A percentile compares a stretch with the other conserved stretches of the same genome.
Conservation (phyloP, 257 asterid genomes). For the Thymus mandschuricus region DNA sequence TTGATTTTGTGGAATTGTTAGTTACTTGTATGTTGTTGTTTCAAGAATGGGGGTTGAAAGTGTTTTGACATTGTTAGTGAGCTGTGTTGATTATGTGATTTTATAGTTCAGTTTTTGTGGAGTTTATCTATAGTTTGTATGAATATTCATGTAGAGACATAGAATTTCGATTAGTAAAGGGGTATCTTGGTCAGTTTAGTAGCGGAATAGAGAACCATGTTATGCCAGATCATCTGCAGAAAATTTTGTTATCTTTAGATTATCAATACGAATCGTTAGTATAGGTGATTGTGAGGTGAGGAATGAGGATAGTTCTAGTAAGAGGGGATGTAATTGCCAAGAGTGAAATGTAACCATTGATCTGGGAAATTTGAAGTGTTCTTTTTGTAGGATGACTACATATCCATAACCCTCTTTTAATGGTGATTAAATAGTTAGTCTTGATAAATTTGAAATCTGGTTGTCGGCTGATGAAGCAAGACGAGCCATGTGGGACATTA, state of each 20-base stretch:
- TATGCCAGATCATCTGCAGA: constrained; percentile 11
- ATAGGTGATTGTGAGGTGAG: constrained; percentile 2
- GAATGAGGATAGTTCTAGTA: constrained; percentile 25
- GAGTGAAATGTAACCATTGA: background rate
- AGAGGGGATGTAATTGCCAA: background rate
- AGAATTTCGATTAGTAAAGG: background rate
- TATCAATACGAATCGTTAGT: background rate
- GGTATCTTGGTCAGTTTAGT: background rate
- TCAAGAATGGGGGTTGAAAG: background rate
- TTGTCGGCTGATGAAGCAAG: constrained; percentile 19
- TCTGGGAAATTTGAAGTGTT: background rate
- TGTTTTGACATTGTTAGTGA: background rate
- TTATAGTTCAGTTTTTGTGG: background rate
- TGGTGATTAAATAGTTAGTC: constrained; percentile 14
- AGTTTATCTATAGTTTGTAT: background rate
- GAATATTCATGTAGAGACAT: constrained; percentile 3
- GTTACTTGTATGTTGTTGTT: constrained; percentile 11
- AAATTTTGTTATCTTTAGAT: background rate
- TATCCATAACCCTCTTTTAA: background rate
- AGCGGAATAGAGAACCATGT: constrained; percentile 3
- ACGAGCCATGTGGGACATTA: constrained; percentile 14
- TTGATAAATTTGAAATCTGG: background rate
- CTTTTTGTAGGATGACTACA: background rate
- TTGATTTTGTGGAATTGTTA: constrained; percentile 23
- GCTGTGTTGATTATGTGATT: background rate